Evolutionary conservation across 2,329 filamentous ascomycete species (phyloP).

Genomic region (Trichophaea hybrida): DNA sequence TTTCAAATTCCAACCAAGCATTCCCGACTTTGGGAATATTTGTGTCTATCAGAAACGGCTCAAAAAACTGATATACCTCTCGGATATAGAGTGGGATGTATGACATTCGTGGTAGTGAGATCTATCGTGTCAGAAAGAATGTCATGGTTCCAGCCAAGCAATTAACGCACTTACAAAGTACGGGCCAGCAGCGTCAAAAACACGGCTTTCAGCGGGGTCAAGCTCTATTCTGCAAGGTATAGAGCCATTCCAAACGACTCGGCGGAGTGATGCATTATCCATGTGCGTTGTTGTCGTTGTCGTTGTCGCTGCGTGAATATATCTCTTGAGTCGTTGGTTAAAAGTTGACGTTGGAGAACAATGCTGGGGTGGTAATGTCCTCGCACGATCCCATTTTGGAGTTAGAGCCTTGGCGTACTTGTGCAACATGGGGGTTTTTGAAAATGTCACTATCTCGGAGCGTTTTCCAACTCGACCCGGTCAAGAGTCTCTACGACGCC

Average conservation of each 20-base stretch:
- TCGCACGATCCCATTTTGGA: too few relatives aligned
- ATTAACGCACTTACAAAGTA: slow-evolving; percentile 24
- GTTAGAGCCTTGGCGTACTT: too few relatives aligned
- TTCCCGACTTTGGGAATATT: slow-evolving; percentile 30
- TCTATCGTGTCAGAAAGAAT: slow-evolving; percentile 5
- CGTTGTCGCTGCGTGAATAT: too few relatives aligned
- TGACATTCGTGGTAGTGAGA: slow-evolving; percentile 43
- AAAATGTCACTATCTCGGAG: neutral
- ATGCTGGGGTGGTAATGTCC: too few relatives aligned
- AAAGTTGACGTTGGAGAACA: too few relatives aligned
- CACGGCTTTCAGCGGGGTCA: slow-evolving; percentile 25
- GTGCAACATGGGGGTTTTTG: neutral
- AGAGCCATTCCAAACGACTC: slow-evolving; percentile 25
- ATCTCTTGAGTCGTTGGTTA: too few relatives aligned
- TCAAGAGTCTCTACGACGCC: neutral
- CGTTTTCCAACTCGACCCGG: neutral
- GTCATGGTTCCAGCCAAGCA: neutral
- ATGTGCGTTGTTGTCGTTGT: neutral
- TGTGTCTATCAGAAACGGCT: slow-evolving; percentile 43
- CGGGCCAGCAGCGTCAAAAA: slow-evolving; percentile 25
- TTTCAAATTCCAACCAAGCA: slow-evolving; percentile 46
- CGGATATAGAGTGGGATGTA: slow-evolving; percentile 54
- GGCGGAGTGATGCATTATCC: slow-evolving; percentile 15
- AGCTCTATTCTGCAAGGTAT: slow-evolving; percentile 26
- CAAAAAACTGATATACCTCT: slow-evolving; percentile 49